A percentile compares a stretch with the other conserved stretches of the same genome.
These are phyloP conservation scores for Hypoxylon perforatum DNA, from an alignment of 495 filamentous ascomycete species.

Conservation along the genomic window DNA sequence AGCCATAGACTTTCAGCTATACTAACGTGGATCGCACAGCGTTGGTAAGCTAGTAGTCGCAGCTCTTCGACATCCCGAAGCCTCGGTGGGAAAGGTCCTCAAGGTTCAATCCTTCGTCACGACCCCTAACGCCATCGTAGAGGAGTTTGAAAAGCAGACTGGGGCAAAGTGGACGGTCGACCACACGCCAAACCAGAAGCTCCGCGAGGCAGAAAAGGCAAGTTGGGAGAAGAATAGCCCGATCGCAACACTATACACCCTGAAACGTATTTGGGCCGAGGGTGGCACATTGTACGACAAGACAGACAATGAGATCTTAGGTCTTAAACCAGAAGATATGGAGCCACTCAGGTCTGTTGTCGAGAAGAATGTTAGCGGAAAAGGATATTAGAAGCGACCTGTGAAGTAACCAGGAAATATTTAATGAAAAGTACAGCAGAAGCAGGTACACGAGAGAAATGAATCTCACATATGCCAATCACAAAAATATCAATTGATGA, in stretches of 20 bases:
- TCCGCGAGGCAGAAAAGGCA: slow-evolving; percentile 64
- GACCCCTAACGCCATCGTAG: slow-evolving; percentile 68
- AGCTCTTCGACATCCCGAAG: slow-evolving; percentile 65
- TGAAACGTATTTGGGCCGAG: slow-evolving; percentile 76
- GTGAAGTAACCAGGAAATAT: neutral
- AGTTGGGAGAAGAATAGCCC: slow-evolving; percentile 66
- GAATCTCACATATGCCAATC: too few relatives aligned
- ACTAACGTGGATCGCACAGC: slow-evolving; percentile 48
- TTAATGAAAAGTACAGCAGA: neutral
- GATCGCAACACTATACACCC: slow-evolving; percentile 64
- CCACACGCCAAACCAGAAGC: slow-evolving; percentile 61
- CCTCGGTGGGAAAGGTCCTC: slow-evolving; percentile 64
- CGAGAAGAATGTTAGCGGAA: slow-evolving; percentile 49
- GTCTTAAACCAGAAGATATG: slow-evolving; percentile 55
- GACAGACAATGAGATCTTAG: slow-evolving; percentile 71
- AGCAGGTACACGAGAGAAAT: neutral
- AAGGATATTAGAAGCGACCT: slow-evolving; percentile 9
- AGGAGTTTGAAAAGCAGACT: slow-evolving; percentile 74
- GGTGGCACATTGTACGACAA: slow-evolving; percentile 76
- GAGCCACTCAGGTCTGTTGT: slow-evolving; percentile 62
- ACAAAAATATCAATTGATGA: too few relatives aligned
- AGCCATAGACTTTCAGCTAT: neutral
- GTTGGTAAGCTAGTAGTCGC: slow-evolving; percentile 73
- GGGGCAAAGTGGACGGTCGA: slow-evolving; percentile 65
- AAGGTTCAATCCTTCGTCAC: slow-evolving; percentile 78